Evolutionary conservation across 1,139 yeast genomes (phyloP), one percentile per base, ranked within the genome.

Genomic region (Saccharomycopsis hybrid): DNA sequence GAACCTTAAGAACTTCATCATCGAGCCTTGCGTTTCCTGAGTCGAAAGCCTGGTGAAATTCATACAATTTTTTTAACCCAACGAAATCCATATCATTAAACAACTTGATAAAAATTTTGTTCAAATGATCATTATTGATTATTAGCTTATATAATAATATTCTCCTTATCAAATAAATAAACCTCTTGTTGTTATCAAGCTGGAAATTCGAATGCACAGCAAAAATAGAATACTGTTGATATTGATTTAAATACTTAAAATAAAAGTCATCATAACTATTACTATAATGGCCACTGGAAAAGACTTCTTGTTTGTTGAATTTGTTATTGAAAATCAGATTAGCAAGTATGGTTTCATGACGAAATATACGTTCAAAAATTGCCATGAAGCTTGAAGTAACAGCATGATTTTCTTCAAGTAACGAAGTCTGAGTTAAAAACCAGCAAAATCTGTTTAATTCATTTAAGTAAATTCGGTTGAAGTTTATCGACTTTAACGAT

Each of bases 21-120:
- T 36, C 39, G 5, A 36, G 24, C 5, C 13, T 9, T 9, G 18
- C 39, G 5, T 13, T 36, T 9, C 5, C 13, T 9, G 5, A 24
- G 39, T 36, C 39, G 18, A 13, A 36, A 28, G 27, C 25, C 7
- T 5, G 5, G 33, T 38, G 25, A 11, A 45, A 31, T 3, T 30
- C 30, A 37, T 45, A 45, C n/a, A 45, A 5, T n/a, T 37, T 30
- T 11, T 30, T 31, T 28, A 45, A 45, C 13, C 38, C 43, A 24
- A 28, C 31, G 25, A 9, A 37, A 9, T 45, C 11, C 13, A 5
- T 5, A 4, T 18, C 30, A 4, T 11, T 32, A 1, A 45, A 25
- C 28, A 45, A 45, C 11, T 31, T 36, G 5, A 7, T 25, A 13
- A 45, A 18, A 5, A 45, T 31, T 9, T 8, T 2, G 2, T 36